These are phyloP conservation scores for Orbilia brochopaga DNA, from an alignment of 2,329 filamentous ascomycete genomes.

Conservation along the genomic window DNA sequence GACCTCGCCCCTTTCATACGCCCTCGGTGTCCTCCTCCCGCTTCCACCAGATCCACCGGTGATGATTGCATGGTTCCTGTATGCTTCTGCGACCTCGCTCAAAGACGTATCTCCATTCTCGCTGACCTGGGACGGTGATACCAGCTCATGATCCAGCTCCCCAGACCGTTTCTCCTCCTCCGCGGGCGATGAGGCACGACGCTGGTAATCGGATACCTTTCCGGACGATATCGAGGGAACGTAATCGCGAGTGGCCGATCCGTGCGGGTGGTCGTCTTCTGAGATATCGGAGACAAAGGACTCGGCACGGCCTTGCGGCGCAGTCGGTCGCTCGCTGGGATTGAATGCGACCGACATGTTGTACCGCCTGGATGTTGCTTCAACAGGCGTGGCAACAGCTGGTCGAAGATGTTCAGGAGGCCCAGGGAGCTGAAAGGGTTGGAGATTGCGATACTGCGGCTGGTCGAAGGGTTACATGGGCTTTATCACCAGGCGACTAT, in stretches of 20 bases:
- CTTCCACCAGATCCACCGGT: slow-evolving; percentile 8
- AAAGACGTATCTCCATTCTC: slow-evolving; percentile 37
- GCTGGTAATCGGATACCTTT: slow-evolving; percentile 29
- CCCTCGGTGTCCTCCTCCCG: slow-evolving; percentile 38
- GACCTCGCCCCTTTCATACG: slow-evolving; percentile 46
- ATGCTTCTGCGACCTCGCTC: slow-evolving; percentile 44
- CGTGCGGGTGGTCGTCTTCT: slow-evolving; percentile 32
- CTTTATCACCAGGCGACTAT: background rate
- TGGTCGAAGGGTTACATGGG: background rate
- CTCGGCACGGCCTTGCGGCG: slow-evolving; percentile 34
- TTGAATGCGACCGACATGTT: slow-evolving; percentile 44
- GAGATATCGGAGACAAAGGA: slow-evolving; percentile 48
- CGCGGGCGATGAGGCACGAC: slow-evolving; percentile 27
- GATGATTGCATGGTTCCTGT: slow-evolving; percentile 44
- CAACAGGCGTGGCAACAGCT: slow-evolving; percentile 4
- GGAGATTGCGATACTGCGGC: slow-evolving; percentile 1
- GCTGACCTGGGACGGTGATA: slow-evolving; percentile 38
- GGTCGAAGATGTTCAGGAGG: background rate
- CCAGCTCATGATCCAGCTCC: slow-evolving; percentile 10
- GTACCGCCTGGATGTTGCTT: slow-evolving; percentile 5
- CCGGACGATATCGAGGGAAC: slow-evolving; percentile 46
- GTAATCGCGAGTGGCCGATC: slow-evolving; percentile 29
- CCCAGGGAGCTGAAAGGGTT: slow-evolving; percentile 4
- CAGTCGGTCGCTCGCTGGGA: slow-evolving; percentile 16
- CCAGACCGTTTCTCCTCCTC: slow-evolving; percentile 10